These are phyloP conservation scores for Mortierella claussenii DNA, from an alignment of 192 early-diverging fungal genomes.

Conservation along the genomic window DNA sequence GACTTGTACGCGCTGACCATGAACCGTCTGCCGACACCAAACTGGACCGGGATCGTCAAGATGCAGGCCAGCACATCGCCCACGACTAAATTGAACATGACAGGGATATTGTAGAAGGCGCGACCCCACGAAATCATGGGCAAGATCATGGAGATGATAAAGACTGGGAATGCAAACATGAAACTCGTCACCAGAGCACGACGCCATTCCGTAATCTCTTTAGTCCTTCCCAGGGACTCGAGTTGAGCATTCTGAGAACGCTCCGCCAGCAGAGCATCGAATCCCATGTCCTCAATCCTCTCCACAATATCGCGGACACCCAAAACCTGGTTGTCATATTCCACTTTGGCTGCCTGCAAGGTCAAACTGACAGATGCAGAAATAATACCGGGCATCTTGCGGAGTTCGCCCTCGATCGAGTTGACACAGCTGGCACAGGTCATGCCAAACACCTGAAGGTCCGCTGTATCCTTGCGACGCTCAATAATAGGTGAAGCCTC, in stretches of 20 bases:
- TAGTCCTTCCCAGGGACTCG: constrained; percentile 86
- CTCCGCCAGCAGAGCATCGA: constrained; percentile 77
- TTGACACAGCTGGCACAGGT: constrained; percentile 84
- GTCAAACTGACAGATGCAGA: constrained; percentile 79
- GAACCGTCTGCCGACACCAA: constrained; percentile 86
- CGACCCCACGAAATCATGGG: constrained; percentile 59
- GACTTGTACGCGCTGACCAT: constrained; percentile 83
- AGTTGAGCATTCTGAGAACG: constrained; percentile 78
- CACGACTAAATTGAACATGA: constrained; percentile 73
- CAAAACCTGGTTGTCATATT: constrained; percentile 69
- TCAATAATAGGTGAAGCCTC: constrained; percentile 69
- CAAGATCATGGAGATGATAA: constrained; percentile 81
- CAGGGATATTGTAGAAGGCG: constrained; percentile 37
- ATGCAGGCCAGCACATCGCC: constrained; percentile 73
- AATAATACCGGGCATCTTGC: constrained; percentile 66
- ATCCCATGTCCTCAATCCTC: constrained; percentile 83
- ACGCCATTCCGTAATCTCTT: constrained; percentile 88
- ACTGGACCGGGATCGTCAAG: constrained; percentile 94
- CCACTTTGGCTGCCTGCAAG: constrained; percentile 77
- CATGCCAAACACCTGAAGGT: constrained; percentile 96
- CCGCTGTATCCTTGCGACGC: constrained; percentile 59
- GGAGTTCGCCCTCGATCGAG: constrained; percentile 77
- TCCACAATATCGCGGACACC: constrained; percentile 86
- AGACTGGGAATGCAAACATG: constrained; percentile 84
- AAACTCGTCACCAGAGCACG: constrained; percentile 71